Evolutionary conservation across 2,329 filamentous ascomycete genomes (phyloP).

Genomic region (Hyphodiscus sp.): DNA sequence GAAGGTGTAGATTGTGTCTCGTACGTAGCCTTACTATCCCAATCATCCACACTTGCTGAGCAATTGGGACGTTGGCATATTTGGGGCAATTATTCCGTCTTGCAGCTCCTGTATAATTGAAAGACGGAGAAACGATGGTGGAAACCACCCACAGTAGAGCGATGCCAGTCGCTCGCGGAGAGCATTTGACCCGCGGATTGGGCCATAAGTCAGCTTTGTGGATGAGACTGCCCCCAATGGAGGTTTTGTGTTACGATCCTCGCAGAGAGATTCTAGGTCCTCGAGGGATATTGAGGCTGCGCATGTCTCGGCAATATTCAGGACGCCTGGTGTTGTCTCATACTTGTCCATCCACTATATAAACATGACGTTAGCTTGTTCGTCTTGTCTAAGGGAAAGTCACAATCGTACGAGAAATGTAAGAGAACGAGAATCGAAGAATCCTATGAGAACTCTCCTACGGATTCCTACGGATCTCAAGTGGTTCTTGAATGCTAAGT

Average conservation of each 20-base stretch:
- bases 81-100: too few relatives aligned
- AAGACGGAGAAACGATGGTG: too few relatives aligned
- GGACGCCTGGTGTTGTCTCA: conserved; percentile 46
- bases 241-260: conserved; percentile 39
- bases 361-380: conserved; percentile 1
- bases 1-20: too few relatives aligned
- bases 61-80: too few relatives aligned
- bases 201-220: conserved; percentile 63
- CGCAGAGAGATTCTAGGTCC: conserved; percentile 54
- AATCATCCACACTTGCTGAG: too few relatives aligned
- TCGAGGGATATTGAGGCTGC: conserved; percentile 67
- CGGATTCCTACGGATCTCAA: too few relatives aligned
- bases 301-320: conserved; percentile 77
- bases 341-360: conserved; percentile 60
- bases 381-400: too few relatives aligned
- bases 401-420: too few relatives aligned
- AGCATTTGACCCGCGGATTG: conserved; percentile 60
- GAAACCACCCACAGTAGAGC: conserved; percentile 42
- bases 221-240: conserved; percentile 41
- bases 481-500: not conserved
- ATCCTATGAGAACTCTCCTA: too few relatives aligned
- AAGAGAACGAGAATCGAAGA: too few relatives aligned
- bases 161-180: conserved; percentile 59
- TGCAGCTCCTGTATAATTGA: too few relatives aligned
- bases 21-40: too few relatives aligned